Evolutionary conservation across 1,284 basidiomycete species (phyloP).

Genomic region (Ustilago lituana): DNA sequence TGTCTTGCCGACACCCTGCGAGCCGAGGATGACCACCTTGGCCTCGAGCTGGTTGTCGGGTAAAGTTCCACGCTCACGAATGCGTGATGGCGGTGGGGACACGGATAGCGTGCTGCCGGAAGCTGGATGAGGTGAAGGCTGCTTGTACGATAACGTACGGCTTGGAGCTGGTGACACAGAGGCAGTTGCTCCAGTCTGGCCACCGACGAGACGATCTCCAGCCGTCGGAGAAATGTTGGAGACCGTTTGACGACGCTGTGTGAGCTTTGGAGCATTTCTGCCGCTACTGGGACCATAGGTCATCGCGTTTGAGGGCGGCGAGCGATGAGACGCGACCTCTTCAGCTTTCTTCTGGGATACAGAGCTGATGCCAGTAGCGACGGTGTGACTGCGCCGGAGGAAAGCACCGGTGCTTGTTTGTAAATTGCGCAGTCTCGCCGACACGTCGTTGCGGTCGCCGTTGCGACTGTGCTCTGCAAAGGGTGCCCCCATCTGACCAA

Average conservation of each 20-base stretch:
- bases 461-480: constrained; percentile 13
- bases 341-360: background rate
- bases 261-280: constrained; percentile 18
- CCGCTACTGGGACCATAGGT: constrained; percentile 39
- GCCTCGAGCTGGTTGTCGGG: constrained; percentile 75
- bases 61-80: constrained; percentile 28
- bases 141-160: constrained; percentile 20
- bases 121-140: constrained; percentile 8
- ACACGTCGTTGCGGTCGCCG: constrained; percentile 19
- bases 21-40: constrained; percentile 96
- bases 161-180: constrained; percentile 25
- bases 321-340: constrained; percentile 4
- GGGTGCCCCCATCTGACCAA: constrained; percentile 44
- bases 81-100: constrained; percentile 10
- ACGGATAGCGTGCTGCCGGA: constrained; percentile 10
- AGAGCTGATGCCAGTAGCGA: constrained; percentile 28
- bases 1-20: constrained; percentile 95
- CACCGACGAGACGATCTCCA: constrained; percentile 5
- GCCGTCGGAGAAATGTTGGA: constrained; percentile 32
- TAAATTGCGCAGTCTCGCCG: constrained; percentile 29
- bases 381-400: constrained; percentile 39
- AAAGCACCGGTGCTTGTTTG: constrained; percentile 32
- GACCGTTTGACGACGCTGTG: constrained; percentile 38
- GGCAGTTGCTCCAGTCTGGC: background rate
- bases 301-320: constrained; percentile 18